A percentile compares a stretch with the other conserved stretches of the same genome.
These are phyloP conservation scores for Mycosphaerelloides madeirae DNA, from an alignment of 2,329 filamentous ascomycete genomes.

Conservation along the genomic window DNA sequence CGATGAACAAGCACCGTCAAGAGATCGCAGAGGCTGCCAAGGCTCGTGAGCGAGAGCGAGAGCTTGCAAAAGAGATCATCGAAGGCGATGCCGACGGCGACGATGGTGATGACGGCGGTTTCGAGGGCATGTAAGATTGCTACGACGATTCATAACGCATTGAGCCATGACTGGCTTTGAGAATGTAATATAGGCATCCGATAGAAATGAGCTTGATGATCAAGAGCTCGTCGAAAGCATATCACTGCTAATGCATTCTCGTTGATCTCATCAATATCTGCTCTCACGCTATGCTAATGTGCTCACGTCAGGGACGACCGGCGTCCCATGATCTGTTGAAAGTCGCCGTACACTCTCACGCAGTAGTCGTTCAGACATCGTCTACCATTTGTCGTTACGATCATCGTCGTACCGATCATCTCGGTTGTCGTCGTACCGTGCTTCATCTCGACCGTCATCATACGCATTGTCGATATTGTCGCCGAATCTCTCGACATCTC, in stretches of 20 bases:
- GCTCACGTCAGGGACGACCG: too few relatives aligned
- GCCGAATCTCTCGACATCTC: constrained; percentile 41
- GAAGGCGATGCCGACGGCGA: constrained; percentile 96
- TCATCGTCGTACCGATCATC: too few relatives aligned
- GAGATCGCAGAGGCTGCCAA: constrained; percentile 98
- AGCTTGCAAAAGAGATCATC: constrained; percentile 98
- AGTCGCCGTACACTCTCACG: too few relatives aligned
- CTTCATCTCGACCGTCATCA: constrained; percentile 38
- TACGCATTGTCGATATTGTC: constrained; percentile 41
- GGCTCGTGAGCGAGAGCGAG: constrained; percentile 90
- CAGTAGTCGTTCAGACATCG: too few relatives aligned
- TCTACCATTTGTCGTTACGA: too few relatives aligned
- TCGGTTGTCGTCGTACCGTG: constrained; percentile 27
- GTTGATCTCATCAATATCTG: too few relatives aligned
- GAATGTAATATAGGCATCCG: constrained; percentile 1
- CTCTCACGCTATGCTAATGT: constrained; percentile 3
- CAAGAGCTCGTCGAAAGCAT: constrained; percentile 1
- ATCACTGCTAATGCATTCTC: neutral
- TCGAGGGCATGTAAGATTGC: constrained; percentile 75
- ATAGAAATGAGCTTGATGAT: constrained; percentile 2
- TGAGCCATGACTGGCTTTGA: neutral
- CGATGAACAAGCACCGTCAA: constrained; percentile 97
- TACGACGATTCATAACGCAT: neutral
- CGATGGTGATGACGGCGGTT: constrained; percentile 81
- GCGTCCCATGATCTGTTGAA: too few relatives aligned